Conservation (phyloP, 345 rosid genomes). For the Leavenworthia alabamica region DNA sequence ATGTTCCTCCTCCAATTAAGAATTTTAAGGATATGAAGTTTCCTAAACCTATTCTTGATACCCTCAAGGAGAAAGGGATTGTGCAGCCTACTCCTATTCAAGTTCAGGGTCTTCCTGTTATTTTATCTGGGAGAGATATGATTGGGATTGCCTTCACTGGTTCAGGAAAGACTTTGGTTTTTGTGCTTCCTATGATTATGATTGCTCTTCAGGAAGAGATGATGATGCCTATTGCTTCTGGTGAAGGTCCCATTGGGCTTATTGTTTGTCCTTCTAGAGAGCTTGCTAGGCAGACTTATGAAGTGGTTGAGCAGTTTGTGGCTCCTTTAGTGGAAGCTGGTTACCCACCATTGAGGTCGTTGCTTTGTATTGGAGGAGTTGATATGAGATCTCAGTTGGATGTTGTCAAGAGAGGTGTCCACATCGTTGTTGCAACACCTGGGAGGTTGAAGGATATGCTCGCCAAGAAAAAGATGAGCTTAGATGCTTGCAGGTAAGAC, state of each 20-base stretch:
- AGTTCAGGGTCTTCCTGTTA: slow-evolving; percentile 93
- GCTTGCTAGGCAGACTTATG: slow-evolving; percentile 86
- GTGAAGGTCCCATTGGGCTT: slow-evolving; percentile 85
- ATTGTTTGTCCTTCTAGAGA: slow-evolving; percentile 84
- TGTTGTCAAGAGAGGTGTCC: slow-evolving; percentile 79
- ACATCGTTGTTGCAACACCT: slow-evolving; percentile 90
- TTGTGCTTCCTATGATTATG: slow-evolving; percentile 87
- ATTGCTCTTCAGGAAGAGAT: slow-evolving; percentile 80
- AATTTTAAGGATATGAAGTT: slow-evolving; percentile 84
- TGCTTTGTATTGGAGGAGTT: slow-evolving; percentile 86
- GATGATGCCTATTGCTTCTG: slow-evolving; percentile 80
- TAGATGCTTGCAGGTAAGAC: slow-evolving; percentile 79
- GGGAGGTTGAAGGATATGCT: slow-evolving; percentile 95
- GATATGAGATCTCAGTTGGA: slow-evolving; percentile 93
- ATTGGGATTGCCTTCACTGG: slow-evolving; percentile 92
- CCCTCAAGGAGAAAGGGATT: slow-evolving; percentile 68
- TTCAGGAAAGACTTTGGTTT: slow-evolving; percentile 82
- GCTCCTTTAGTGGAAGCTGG: slow-evolving; percentile 53
- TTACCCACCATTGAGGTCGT: slow-evolving; percentile 61
- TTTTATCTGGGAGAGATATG: slow-evolving; percentile 80
- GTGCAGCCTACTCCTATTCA: slow-evolving; percentile 94
- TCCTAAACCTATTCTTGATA: slow-evolving; percentile 60
- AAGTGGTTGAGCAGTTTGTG: slow-evolving; percentile 78
- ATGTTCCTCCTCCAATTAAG: slow-evolving; percentile 74
- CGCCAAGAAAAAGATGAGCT: slow-evolving; percentile 85